Evolutionary conservation across 2,329 filamentous ascomycete species (phyloP), one percentile per base, ranked within the genome.

Genomic region (Fusarium heterosporum): DNA sequence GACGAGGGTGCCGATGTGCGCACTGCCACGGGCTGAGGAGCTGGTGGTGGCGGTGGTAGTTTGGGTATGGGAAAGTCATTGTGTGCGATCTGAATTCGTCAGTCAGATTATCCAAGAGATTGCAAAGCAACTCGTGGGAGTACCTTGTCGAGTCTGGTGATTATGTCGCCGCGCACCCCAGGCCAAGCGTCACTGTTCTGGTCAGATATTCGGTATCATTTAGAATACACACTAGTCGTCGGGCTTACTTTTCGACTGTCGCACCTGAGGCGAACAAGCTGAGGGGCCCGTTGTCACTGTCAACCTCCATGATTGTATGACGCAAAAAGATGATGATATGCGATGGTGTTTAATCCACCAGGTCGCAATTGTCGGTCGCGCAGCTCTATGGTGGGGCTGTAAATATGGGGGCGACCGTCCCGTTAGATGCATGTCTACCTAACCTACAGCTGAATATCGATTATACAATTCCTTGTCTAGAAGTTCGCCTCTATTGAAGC

Each of bases 41-140:
- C 69, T 52, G 69, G 80, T 73, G 78, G 78, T 13, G 80, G 79
- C 16, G 81, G 79, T 32, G 85, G 84, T 51, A 87, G 78, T 52
- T 81, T 83, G 12, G 91, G 91, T 70, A 90, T 89, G 40, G 91
- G 89, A 72, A 97, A 97, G 51, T 90, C 89, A 75, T 88, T 84
- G 77, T 87, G 86, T 39, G 91, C 87, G 69, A 93, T 95, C 92
- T 96, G 45, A 49, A 34, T 62, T 9, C 17, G 29, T 67, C 36
- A 63, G 45, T 48, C 26, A 26, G 25, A 25, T n/a, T 2, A 22
- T 47, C 12, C 12, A 38, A 39, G 30, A 2, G 14, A 12, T 30
- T n/a, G 25, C 26, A 41, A 12, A 28, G 40, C 29, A 39, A 45
- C 34, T 14, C 19, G 16, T 46, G 34, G 13, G 41, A 74, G 57